Base-by-base conservation (phyloP, 352 stramenopile species). In the Pythium folliculosum region DNA sequence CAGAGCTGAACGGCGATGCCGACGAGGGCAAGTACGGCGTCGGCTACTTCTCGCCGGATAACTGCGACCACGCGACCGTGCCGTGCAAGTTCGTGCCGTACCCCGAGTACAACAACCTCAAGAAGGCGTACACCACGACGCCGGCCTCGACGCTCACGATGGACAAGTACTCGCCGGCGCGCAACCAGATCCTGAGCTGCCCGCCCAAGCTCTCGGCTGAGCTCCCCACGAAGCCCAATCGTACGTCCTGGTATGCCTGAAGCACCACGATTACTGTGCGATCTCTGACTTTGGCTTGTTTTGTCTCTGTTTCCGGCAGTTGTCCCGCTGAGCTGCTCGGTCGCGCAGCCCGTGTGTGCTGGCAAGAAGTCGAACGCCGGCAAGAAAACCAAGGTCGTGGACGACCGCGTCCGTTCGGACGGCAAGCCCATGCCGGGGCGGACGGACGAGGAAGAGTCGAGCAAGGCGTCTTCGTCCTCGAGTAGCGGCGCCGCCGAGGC, bases 1-100 rank as follows among this genome's bases (percentile, higher is more conserved):
- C 35, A 77, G 70, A 52, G 45, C 58, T 81, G 13, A 64, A 40
- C 9, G 75, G 75, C 48, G 58, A 32, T 0, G 51, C 55, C 13
- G 84, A 95, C 57, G 22, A 77, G 8, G 82, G 83, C 22, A 90
- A 90, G 52, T 93, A 88, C 55, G 86, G 84, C 32, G 56, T 94
- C 21, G 84, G 83, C 2, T 93, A 91, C 72, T 93, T 93, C 32
- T 38, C 72, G 37, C 86, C 84, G 22, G 76, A 86, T 22, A 73
- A 80, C 58, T 94, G 86, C 56, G 82, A 94, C 76, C 69, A 91
- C 67, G 72, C 79, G 51, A 77, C 43, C n/a, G 63, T 75, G 13
- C 44, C 63, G 60, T 93, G 85, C 63, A 71, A 67, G 54, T 93
- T 87, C 71, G 82, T 62, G 45, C 80, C 80, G 21, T 91, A 92